Evolutionary conservation across 1,284 basidiomycete genomes (phyloP), one percentile per base, ranked within the genome.

Genomic region (Microbotryomycetes sp.): DNA sequence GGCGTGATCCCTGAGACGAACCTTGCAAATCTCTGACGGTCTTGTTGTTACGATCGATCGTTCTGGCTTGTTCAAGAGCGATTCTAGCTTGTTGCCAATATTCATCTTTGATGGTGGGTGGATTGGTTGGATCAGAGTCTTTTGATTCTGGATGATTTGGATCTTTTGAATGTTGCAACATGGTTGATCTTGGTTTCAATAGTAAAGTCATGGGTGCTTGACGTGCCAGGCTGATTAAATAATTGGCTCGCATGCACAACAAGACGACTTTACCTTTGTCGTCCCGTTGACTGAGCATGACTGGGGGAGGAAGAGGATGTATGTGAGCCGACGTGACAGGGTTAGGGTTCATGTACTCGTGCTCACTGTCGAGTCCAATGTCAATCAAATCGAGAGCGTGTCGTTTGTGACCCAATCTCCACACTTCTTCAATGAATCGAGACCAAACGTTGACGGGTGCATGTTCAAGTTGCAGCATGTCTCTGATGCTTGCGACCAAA

Each of bases 181-280:
- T 42, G 46, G 7, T 79, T 87, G 74, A 73, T 90, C 88, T 83
- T 60, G 90, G 85, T 68, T 86, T 82, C 0, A 80, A 73, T 1
- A 93, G 75, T 28, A 88, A 79, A 5, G 86, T 72, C 72, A 91
- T 93, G 1, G 92, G 92, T 15, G 90, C 90, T 57, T 81, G 81
- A 30, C 87, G 81, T 1, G 90, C 87, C 67, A 84, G 80, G 2
- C 86, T 83, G 60, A 94, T 81, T 61, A 87, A 83, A 52, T 93
- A 82, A 75, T 91, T 92, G 1, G 89, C 90, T 25, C 90, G 79
- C 60, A 94, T 80, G 23, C 86, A 82, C 67, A 88, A 86, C 56
- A 92, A 80, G 7, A 88, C 86, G 28, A 76, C 70, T 6, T 49
- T 54, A 57, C 59, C 30, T 52, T 64, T 62, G 49, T 67, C 69